Base-by-base conservation (phyloP, 768 basidiomycete genomes). In the Lactarius sanguifluus region DNA sequence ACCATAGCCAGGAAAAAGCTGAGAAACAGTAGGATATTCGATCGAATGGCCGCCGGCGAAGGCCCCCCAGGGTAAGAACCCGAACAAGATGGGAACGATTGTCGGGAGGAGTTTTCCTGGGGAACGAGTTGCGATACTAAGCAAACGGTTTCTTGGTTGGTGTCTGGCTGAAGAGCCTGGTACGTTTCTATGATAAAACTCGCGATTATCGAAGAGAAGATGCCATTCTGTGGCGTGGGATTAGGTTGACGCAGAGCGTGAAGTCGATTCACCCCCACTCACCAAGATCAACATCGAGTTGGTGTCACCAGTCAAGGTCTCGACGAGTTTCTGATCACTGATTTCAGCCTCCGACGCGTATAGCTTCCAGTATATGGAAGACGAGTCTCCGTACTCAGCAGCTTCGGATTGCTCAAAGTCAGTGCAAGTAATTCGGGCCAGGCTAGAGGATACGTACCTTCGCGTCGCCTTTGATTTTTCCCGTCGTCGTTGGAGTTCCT, bases 171-270 rank as follows among this genome's bases (percentile, higher is more conserved):
- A 28, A 72, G 47, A 2, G 15, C 43, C 34, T 68, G 60, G 45
- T 66, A 71, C 30, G 56, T 64, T 34, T 69, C 59, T 38, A 71
- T 55, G 50, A 72, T 58, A 30, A 72, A 69, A 43, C 70, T 59
- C 16, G 68, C 64, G 38, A 69, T 56, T 28, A 64, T 67, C 6
- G 68, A 52, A 6, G 71, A 69, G 50, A 72, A 72, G 8, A 72
- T n/a, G 15, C 67, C 36, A 41, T 50, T 66, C 65, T 66, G 28
- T n/a, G 12, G 30, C 0, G n/a, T 47, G 36, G 12, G 38, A 2
- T 15, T 34, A 58, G 47, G 30, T 23, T 18, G n/a, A 50, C 15
- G 25, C 25, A n/a, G 9, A 13, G 15, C 20, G 23, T 15, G 25
- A 58, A 54, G 4, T 1, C 23, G 2, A 12, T 15, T 28, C 2